phyloP scores from a whole-genome alignment of 2,329 filamentous ascomycete genomes.

The Paecilomyces formosus region DNA sequence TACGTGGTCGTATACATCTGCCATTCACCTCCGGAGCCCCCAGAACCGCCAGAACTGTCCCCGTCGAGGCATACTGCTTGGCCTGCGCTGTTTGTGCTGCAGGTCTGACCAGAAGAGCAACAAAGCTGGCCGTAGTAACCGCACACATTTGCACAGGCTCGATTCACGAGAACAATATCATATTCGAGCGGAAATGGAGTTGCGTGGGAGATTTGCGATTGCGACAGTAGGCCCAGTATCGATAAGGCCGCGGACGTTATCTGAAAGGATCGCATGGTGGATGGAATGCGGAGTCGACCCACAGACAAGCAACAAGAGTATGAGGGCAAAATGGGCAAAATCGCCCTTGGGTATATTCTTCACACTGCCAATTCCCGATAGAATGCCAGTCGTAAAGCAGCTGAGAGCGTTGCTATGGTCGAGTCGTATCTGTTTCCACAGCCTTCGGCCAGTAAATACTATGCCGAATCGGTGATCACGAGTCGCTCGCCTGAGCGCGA shows the following conservation, averaged over 20 bases:
- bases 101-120: constrained; percentile 39
- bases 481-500: not conserved
- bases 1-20: constrained; percentile 52
- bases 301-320: not conserved
- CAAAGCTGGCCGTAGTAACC: constrained; percentile 47
- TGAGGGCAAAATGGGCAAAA: not conserved
- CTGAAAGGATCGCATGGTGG: constrained; percentile 22
- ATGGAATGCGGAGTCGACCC: constrained; percentile 3
- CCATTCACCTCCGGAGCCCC: constrained; percentile 40
- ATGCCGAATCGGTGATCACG: not conserved
- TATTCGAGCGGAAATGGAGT: constrained; percentile 22
- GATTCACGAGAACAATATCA: constrained; percentile 17
- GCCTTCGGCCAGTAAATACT: not conserved
- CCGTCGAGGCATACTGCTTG: constrained; percentile 41
- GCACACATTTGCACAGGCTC: constrained; percentile 42
- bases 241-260: constrained; percentile 18
- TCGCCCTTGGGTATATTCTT: not conserved
- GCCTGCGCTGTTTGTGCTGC: constrained; percentile 42
- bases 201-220: constrained; percentile 16
- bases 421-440: not conserved
- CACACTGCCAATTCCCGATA: not conserved
- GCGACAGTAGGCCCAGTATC: constrained; percentile 19
- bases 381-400: not conserved
- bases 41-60: constrained; percentile 7
- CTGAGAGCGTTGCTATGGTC: not conserved